Evolutionary conservation across 2,329 filamentous ascomycete genomes (phyloP), one percentile per base, ranked within the genome.

Genomic region (Fusarium globosum): DNA sequence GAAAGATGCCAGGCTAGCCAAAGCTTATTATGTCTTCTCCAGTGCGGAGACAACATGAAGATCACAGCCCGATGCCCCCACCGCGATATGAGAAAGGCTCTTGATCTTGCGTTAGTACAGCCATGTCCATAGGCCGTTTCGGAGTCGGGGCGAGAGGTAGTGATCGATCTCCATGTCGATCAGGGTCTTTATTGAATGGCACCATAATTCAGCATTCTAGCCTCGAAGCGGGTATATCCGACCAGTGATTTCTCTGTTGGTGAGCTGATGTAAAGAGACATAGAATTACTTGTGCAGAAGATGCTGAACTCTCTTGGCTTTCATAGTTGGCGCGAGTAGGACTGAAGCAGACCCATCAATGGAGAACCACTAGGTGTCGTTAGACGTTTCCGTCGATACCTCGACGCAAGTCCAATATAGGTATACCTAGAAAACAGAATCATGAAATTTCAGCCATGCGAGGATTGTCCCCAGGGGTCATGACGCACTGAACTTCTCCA

Each of bases 181-280:
- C 72, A 74, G 72, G 72, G 72, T 73, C 69, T 52, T 67, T 55
- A 26, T 46, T 45, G 58, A 55, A 42, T 49, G 56, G 28, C 65
- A 55, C 41, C 15, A 39, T 53, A 41, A 42, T 42, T 48, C 39
- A 45, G 28, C 11, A 52, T 26, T 55, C 60, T 55, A 35, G 49
- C 38, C 45, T n/a, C 20, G 33, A 69, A 28, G 30, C 39, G 55
- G 49, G n/a, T 33, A 73, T 57, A 63, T 65, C 46, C 49, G 23
- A 30, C 35, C 21, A 69, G 26, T n/a, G n/a, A 53, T 49, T 49
- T 49, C 41, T 56, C 35, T 57, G 52, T 53, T 49, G 43, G 53
- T 63, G 53, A 45, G 46, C 53, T 26, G 55, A 55, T 70, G 28
- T 58, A 23, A 62, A 41, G 39, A 38, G 30, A 53, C 16, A 58